Evolutionary conservation across 2,329 filamentous ascomycete species (phyloP).

Genomic region (Domatiomyces globalis): DNA sequence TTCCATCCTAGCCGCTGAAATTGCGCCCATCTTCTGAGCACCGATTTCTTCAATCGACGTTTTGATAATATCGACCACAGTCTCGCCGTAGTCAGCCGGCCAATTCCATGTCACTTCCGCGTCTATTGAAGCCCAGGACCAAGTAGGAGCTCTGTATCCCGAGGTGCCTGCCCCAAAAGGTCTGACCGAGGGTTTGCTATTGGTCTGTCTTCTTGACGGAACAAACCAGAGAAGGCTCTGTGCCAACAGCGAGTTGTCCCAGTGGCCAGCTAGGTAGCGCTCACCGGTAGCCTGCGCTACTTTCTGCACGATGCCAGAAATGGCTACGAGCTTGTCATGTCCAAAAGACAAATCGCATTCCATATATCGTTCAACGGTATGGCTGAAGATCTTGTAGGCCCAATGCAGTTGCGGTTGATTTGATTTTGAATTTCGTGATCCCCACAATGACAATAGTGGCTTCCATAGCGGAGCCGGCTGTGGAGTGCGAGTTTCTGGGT

Average conservation of each 20-base stretch:
- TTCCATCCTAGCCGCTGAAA: neutral
- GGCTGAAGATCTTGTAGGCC: neutral
- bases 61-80: neutral
- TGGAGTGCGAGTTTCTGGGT: neutral
- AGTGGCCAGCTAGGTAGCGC: slow-evolving; percentile 2
- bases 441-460: neutral
- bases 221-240: slow-evolving; percentile 1
- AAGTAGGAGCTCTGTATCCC: slow-evolving; percentile 4
- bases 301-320: slow-evolving; percentile 1
- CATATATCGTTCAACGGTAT: neutral
- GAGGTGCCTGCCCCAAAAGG: neutral
- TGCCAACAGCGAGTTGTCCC: neutral
- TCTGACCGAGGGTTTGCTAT: neutral
- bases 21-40: neutral
- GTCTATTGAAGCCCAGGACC: slow-evolving; percentile 8
- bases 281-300: neutral
- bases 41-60: neutral
- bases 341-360: neutral
- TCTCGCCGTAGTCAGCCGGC: neutral
- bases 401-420: neutral
- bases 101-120: slow-evolving; percentile 1
- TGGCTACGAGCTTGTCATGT: slow-evolving; percentile 5
- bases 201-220: neutral
- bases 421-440: neutral
- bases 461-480: neutral